A percentile compares a stretch with the other conserved stretches of the same genome.
Evolutionary conservation across 1,284 basidiomycete genomes (phyloP).

Genomic region (Schizopora paradoxa): DNA sequence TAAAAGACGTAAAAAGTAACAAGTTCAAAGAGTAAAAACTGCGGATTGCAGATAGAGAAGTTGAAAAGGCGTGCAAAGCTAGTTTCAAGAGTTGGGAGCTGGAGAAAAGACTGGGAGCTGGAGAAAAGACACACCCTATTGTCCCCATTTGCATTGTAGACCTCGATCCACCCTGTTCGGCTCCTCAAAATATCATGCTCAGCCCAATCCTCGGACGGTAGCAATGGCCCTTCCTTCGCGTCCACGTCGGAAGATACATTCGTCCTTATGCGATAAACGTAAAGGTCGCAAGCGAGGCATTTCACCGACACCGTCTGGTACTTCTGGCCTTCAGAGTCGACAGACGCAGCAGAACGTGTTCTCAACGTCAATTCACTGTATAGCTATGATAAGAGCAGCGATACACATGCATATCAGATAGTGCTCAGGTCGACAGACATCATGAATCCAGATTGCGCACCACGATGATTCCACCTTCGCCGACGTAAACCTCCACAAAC

Average conservation of each 20-base stretch:
- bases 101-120: constrained; percentile 21
- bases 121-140: constrained; percentile 55
- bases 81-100: constrained; percentile 2
- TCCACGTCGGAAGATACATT: constrained; percentile 52
- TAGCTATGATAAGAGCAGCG: constrained; percentile 32
- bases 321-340: constrained; percentile 41
- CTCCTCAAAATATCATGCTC: constrained; percentile 68
- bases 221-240: constrained; percentile 57
- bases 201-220: constrained; percentile 69
- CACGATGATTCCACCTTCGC: constrained; percentile 59
- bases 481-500: too few relatives aligned
- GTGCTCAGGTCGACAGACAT: constrained; percentile 2
- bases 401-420: constrained; percentile 1
- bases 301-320: constrained; percentile 44
- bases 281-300: constrained; percentile 61
- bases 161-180: constrained; percentile 66
- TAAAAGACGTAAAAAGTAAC: too few relatives aligned
- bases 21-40: constrained; percentile 92
- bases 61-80: constrained; percentile 33
- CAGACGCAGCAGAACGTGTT: constrained; percentile 45
- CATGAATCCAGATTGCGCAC: constrained; percentile 36
- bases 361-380: constrained; percentile 70
- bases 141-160: constrained; percentile 39
- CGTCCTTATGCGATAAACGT: constrained; percentile 67
- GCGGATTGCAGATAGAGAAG: constrained; percentile 90